Evolutionary conservation across 2,329 filamentous ascomycete genomes (phyloP).

Genomic region (Arthrobotrys pseudoclavata): DNA sequence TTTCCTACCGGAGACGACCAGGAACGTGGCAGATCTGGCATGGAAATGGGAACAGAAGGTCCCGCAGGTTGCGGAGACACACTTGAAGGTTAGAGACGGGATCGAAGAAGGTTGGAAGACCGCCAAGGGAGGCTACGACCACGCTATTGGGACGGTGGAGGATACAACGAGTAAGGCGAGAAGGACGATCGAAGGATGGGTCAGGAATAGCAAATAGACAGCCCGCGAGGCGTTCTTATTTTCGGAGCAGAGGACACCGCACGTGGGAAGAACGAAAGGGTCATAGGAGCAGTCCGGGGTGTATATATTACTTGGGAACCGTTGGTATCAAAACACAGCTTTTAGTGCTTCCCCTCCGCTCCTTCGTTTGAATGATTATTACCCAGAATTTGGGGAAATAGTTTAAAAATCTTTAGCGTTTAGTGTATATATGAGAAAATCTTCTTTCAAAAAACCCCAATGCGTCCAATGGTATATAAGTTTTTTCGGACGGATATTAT

Average conservation of each 20-base stretch:
- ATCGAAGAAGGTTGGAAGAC: conserved; percentile 79
- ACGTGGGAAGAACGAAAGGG: not conserved
- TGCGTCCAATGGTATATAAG: conserved; percentile 9
- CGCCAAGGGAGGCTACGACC: conserved; percentile 79
- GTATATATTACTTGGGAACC: conserved; percentile 19
- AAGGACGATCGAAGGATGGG: conserved; percentile 86
- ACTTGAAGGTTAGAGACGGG: conserved; percentile 78
- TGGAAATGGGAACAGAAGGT: conserved; percentile 95
- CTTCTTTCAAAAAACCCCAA: not conserved
- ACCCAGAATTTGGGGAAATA: conserved; percentile 12
- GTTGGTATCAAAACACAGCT: conserved; percentile 23
- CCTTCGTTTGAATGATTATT: conserved; percentile 17
- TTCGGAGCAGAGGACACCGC: not conserved
- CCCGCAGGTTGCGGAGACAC: conserved; percentile 84
- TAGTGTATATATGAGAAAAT: conserved; percentile 27
- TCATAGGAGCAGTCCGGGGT: conserved; percentile 6
- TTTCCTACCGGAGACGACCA: conserved; percentile 88
- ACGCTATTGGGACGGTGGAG: conserved; percentile 80
- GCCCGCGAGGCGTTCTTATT: not conserved
- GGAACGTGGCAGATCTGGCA: conserved; percentile 84
- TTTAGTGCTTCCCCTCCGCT: not conserved
- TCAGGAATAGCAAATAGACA: conserved; percentile 77
- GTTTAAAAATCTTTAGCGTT: conserved; percentile 25
- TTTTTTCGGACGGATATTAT: not conserved
- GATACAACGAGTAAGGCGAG: conserved; percentile 66